phyloP scores from a whole-genome alignment of 2,329 filamentous ascomycete genomes.

The Aureobasidium sp. region DNA sequence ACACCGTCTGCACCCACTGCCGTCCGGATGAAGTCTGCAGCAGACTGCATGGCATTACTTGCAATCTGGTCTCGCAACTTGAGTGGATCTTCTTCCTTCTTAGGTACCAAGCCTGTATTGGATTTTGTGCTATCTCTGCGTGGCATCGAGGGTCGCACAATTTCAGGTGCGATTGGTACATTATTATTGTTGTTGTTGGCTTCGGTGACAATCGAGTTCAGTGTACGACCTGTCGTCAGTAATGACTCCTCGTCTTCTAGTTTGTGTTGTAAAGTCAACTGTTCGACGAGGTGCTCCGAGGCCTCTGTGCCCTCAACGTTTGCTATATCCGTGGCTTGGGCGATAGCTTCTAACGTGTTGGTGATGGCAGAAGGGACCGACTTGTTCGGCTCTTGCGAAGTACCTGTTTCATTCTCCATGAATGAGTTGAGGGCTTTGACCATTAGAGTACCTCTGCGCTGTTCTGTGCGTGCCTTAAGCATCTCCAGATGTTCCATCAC shows the following conservation, averaged over 20 bases:
- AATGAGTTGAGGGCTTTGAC: slow-evolving; percentile 59
- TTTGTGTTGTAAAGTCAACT: slow-evolving; percentile 6
- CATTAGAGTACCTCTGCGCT: slow-evolving; percentile 59
- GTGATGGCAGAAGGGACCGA: slow-evolving; percentile 21
- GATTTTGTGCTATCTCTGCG: slow-evolving; percentile 16
- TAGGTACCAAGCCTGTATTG: slow-evolving; percentile 19
- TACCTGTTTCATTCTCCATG: slow-evolving; percentile 33
- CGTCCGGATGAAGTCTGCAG: slow-evolving; percentile 49
- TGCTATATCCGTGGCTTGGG: background rate
- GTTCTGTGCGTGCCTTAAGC: slow-evolving; percentile 58
- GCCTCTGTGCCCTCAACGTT: slow-evolving; percentile 4
- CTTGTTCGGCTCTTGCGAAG: slow-evolving; percentile 26
- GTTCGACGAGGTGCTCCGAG: slow-evolving; percentile 16
- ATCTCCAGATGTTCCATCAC: slow-evolving; percentile 69
- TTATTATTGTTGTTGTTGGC: background rate
- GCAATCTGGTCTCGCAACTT: slow-evolving; percentile 27
- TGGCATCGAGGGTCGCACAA: background rate
- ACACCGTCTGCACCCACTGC: slow-evolving; percentile 53
- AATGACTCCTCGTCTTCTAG: slow-evolving; percentile 12
- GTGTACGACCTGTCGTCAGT: slow-evolving; percentile 6
- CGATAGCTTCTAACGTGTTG: slow-evolving; percentile 11
- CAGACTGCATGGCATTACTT: slow-evolving; percentile 41
- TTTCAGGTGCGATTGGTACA: background rate
- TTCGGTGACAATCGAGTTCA: slow-evolving; percentile 7
- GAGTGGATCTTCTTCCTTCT: slow-evolving; percentile 26